phyloP scores from a whole-genome alignment of 768 basidiomycete species.

The Terana coerulea region DNA sequence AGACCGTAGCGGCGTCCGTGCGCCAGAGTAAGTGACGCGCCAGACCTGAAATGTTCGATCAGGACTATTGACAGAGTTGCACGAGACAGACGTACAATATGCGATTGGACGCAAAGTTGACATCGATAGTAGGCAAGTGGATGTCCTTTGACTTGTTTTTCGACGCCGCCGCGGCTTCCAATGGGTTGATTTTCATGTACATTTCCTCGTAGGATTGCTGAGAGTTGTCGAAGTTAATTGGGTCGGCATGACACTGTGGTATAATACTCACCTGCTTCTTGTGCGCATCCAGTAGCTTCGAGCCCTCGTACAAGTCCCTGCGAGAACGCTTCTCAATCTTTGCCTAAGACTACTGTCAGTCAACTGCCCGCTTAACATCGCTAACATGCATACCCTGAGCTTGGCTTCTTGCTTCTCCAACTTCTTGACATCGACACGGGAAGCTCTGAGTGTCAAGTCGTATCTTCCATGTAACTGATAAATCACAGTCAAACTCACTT shows the following conservation, averaged over 20 bases:
- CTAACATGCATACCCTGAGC: conserved; percentile 53
- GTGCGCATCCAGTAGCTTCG: conserved; percentile 89
- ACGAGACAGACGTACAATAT: conserved; percentile 68
- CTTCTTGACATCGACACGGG: conserved; percentile 91
- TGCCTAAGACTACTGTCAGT: conserved; percentile 43
- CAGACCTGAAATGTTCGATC: conserved; percentile 47
- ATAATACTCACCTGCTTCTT: conserved; percentile 67
- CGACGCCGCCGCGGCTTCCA: conserved; percentile 69
- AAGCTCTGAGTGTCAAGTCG: conserved; percentile 49
- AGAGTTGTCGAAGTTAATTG: neutral
- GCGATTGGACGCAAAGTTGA: conserved; percentile 92
- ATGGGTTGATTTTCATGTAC: conserved; percentile 98
- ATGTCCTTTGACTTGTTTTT: conserved; percentile 99
- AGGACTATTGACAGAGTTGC: neutral
- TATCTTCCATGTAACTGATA: neutral
- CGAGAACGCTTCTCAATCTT: conserved; percentile 97
- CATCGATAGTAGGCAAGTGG: conserved; percentile 91
- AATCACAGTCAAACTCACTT: conserved; percentile 58
- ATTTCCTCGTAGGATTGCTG: conserved; percentile 98
- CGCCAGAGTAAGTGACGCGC: conserved; percentile 82
- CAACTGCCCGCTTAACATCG: neutral
- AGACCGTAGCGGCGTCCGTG: conserved; percentile 89
- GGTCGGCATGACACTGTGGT: neutral
- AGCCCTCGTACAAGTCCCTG: conserved; percentile 91
- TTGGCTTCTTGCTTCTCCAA: conserved; percentile 97